phyloP scores from a whole-genome alignment of 768 basidiomycete species.

The Hydnomerulius pinastri region DNA sequence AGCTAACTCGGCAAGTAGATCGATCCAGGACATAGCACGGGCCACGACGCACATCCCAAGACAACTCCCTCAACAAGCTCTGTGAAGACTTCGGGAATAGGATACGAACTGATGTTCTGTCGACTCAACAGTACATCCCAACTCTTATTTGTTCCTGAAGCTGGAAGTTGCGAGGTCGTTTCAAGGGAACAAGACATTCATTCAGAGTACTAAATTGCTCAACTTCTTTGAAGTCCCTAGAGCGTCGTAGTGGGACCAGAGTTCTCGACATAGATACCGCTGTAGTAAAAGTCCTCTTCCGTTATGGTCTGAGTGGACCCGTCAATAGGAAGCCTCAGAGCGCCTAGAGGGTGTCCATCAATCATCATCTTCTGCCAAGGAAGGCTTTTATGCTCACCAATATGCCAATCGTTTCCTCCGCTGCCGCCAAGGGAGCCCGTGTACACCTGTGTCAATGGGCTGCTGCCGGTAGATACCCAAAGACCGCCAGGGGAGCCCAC shows the following conservation, averaged over 20 bases:
- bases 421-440: too few species aligned
- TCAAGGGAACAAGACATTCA: neutral
- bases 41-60: neutral
- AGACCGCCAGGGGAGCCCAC: too few species aligned
- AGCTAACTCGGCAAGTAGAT: constrained; percentile 9
- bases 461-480: too few species aligned
- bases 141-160: constrained; percentile 13
- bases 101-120: constrained; percentile 24
- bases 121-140: constrained; percentile 13
- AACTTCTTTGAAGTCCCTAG: neutral
- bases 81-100: neutral
- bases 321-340: too few species aligned
- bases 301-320: too few species aligned
- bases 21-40: neutral
- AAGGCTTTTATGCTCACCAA: constrained; percentile 20
- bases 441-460: too few species aligned
- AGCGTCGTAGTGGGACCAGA: constrained; percentile 7
- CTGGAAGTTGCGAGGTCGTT: neutral
- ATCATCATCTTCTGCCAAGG: too few species aligned
- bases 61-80: neutral
- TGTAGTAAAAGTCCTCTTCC: constrained; percentile 19
- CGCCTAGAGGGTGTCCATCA: too few species aligned
- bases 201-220: neutral
- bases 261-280: constrained; percentile 20
- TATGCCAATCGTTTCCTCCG: constrained; percentile 21